Base-by-base conservation (phyloP, 306 rosid species). In the Myrica gale region DNA sequence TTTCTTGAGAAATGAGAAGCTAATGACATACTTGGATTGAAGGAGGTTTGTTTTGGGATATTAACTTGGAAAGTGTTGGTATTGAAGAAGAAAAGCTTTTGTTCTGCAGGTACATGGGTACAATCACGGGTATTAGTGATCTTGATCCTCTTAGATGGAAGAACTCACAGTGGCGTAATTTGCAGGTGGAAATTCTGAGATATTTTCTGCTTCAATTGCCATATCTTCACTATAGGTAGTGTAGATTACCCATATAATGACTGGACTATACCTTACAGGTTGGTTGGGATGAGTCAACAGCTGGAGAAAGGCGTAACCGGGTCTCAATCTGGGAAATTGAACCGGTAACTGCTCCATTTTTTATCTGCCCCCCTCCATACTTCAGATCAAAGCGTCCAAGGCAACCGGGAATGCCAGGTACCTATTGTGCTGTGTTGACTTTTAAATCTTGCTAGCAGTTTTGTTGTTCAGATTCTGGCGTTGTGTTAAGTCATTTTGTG, bases 281-380 rank as follows among this genome's bases (percentile, higher is more conserved):
- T 73, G 99, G 99, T 65, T 95, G 99, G 99, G 99, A 95, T 78
- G 99, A 95, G 85, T 90, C 99, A 55, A 89, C 92, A 48, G 91
- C 96, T 41, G 99, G 99, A 78, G 99, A 95, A 85, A 84, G 96
- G 82, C 89, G 92, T 42, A 85, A 86, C 75, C 81, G 97, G 80
- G 99, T 95, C 52, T 95, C 99, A 17, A 74, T 95, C 44, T 95
- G 99, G 99, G 99, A 95, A 86, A 90, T 95, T 32, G 99, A 95
- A 84, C 99, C 99, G 0, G 99, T 92, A 66, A 90, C 95, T 71
- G 96, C 99, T 82, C 97, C 98, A 63, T 95, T 95, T 88, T 95
- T 89, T 88, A 88, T 95, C 57, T 95, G 97, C 11, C 97, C 99
- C 1, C 96, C 99, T 74, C 93, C 98, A 6, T 95, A 90, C 82